A percentile compares a stretch with the other conserved stretches of the same genome.
phyloP scores from a whole-genome alignment of 257 asterid species.

The Hygrophila difformis region DNA sequence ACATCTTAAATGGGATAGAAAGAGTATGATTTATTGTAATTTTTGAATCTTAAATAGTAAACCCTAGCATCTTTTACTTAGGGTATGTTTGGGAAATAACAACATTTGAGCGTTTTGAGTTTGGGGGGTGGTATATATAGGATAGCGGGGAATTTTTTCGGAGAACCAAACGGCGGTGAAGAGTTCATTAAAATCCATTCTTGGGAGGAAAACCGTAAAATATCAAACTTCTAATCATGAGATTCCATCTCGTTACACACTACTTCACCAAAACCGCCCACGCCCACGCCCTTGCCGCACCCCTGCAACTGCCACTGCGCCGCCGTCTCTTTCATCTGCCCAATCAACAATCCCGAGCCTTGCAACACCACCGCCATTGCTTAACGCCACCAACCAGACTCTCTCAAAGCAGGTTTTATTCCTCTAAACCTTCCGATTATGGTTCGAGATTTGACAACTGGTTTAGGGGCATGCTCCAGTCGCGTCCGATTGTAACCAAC shows the following conservation, averaged over 20 bases:
- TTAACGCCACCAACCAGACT: constrained; percentile 7
- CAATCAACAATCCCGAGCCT: constrained; percentile 5
- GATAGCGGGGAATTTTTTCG: no score
- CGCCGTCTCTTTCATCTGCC: background rate
- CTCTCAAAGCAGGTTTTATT: constrained; percentile 16
- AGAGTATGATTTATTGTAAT: no score
- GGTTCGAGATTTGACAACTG: constrained; percentile 46
- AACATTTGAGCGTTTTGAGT: no score
- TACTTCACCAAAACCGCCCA: background rate
- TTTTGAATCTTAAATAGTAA: no score
- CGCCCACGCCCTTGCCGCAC: background rate
- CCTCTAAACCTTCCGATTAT: constrained; percentile 31
- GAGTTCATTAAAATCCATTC: no score
- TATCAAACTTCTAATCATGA: no score
- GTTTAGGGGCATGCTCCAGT: constrained; percentile 64
- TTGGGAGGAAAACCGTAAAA: no score
- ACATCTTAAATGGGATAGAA: no score
- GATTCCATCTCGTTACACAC: background rate
- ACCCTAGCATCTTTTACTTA: no score
- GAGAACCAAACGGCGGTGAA: no score
- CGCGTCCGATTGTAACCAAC: constrained; percentile 70
- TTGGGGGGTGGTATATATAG: no score
- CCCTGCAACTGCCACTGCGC: background rate
- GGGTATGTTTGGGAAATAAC: no score
- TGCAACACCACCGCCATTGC: constrained; percentile 16